Evolutionary conservation across 2,329 filamentous ascomycete species (phyloP).

Genomic region (Dothideomycetes sp.): DNA sequence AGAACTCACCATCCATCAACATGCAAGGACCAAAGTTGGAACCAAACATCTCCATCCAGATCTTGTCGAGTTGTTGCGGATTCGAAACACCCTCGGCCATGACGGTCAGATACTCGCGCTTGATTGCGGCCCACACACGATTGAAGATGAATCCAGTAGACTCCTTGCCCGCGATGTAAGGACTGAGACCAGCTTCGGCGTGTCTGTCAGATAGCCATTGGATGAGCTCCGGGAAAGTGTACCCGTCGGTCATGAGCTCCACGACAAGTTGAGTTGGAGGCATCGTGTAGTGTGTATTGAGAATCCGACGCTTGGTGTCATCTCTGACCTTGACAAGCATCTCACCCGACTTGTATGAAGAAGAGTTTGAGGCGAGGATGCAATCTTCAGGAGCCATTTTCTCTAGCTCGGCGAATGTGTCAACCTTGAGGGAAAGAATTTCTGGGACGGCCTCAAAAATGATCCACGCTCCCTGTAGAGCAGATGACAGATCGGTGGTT

Average conservation of each 20-base stretch:
- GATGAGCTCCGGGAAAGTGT: constrained; percentile 36
- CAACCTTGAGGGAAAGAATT: constrained; percentile 40
- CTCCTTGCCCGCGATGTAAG: constrained; percentile 38
- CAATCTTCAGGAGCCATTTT: constrained; percentile 34
- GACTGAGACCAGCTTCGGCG: constrained; percentile 33
- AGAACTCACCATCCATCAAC: constrained; percentile 35
- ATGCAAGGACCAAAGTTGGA: constrained; percentile 25
- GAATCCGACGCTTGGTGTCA: constrained; percentile 30
- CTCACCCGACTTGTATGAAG: constrained; percentile 43
- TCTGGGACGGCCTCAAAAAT: constrained; percentile 47
- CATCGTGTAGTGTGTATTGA: constrained; percentile 48
- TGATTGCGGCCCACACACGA: constrained; percentile 48
- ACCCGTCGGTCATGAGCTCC: constrained; percentile 46
- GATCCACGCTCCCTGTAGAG: constrained; percentile 42
- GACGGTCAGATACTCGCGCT: constrained; percentile 43
- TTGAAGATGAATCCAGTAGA: constrained; percentile 49
- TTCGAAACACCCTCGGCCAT: constrained; percentile 42
- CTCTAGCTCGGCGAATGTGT: constrained; percentile 39
- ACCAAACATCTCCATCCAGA: constrained; percentile 37
- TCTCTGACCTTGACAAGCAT: constrained; percentile 38
- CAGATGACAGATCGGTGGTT: constrained; percentile 30
- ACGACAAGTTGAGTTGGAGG: constrained; percentile 35
- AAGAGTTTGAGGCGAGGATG: constrained; percentile 44
- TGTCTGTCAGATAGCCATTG: constrained; percentile 36
- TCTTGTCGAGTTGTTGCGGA: constrained; percentile 40